These are phyloP conservation scores for Punctularia strigosozonata DNA, from an alignment of 768 basidiomycete species.

Conservation along the genomic window DNA sequence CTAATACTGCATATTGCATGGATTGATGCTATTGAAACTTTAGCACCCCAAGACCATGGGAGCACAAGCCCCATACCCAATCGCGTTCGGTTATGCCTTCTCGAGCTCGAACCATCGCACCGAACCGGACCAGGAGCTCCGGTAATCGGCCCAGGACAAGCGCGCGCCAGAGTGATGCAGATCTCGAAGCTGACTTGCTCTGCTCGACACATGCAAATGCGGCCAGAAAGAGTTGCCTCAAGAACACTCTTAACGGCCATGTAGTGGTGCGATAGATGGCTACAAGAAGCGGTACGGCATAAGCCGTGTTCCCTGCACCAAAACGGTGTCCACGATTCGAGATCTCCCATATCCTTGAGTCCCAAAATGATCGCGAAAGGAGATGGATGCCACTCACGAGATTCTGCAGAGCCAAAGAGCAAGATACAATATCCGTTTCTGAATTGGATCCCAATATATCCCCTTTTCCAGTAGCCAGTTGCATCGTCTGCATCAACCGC, in stretches of 20 bases:
- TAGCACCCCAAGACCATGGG: too few species aligned
- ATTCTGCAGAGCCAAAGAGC: slow-evolving; percentile 48
- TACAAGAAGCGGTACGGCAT: slow-evolving; percentile 42
- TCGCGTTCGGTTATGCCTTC: slow-evolving; percentile 43
- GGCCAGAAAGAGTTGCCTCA: slow-evolving; percentile 54
- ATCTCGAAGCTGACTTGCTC: slow-evolving; percentile 22
- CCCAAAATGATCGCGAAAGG: too few species aligned
- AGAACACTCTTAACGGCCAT: slow-evolving; percentile 53
- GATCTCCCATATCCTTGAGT: too few species aligned
- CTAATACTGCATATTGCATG: too few species aligned
- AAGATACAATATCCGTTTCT: slow-evolving; percentile 53
- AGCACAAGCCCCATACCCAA: slow-evolving; percentile 54
- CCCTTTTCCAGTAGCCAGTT: slow-evolving; percentile 43
- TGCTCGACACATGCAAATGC: slow-evolving; percentile 54
- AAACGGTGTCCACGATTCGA: too few species aligned
- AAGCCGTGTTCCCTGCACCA: slow-evolving; percentile 46
- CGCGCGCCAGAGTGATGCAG: slow-evolving; percentile 47
- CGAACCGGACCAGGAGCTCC: slow-evolving; percentile 40
- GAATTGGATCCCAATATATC: slow-evolving; percentile 46
- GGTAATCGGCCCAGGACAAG: slow-evolving; percentile 71
- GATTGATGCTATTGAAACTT: too few species aligned
- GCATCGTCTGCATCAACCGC: slow-evolving; percentile 57
- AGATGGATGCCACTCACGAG: slow-evolving; percentile 26
- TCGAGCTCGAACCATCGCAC: slow-evolving; percentile 35
- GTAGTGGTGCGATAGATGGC: slow-evolving; percentile 49